These are phyloP conservation scores for Microcos paniculata DNA, from an alignment of 345 rosid species.

Conservation along the genomic window DNA sequence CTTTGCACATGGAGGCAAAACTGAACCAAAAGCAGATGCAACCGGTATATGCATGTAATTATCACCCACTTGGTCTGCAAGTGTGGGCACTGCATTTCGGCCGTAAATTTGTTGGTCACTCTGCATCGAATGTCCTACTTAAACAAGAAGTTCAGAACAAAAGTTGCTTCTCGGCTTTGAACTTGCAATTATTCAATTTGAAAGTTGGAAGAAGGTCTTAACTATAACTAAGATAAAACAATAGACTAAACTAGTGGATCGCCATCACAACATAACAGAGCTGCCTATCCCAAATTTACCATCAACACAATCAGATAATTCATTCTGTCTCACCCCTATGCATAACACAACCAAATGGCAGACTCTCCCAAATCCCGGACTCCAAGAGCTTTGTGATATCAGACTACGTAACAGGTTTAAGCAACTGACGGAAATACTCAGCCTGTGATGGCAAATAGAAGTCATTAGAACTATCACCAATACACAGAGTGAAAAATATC, in stretches of 20 bases:
- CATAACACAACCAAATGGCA: conserved; percentile 41
- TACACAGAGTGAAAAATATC: background rate
- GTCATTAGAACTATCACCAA: conserved; percentile 5
- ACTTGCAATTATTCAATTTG: conserved; percentile 27
- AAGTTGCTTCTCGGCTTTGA: conserved; percentile 23
- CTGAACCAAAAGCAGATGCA: conserved; percentile 46
- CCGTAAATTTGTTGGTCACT: conserved; percentile 38
- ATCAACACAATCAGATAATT: conserved; percentile 31
- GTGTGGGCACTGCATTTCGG: conserved; percentile 32
- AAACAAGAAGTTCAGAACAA: conserved; percentile 17
- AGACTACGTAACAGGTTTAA: conserved; percentile 96
- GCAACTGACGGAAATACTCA: conserved; percentile 95
- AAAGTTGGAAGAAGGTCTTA: conserved; percentile 29
- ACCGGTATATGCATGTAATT: conserved; percentile 40
- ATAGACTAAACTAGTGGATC: conserved; percentile 34
- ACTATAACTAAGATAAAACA: conserved; percentile 18
- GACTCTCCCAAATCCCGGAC: conserved; percentile 37
- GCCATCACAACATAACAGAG: conserved; percentile 37
- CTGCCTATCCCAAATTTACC: conserved; percentile 31
- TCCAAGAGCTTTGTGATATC: conserved; percentile 23
- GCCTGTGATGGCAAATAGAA: conserved; percentile 52
- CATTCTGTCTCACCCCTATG: conserved; percentile 28
- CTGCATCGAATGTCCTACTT: conserved; percentile 48
- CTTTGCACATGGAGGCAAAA: conserved; percentile 56
- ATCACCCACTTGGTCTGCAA: conserved; percentile 46